Evolutionary conservation across 2,329 filamentous ascomycete genomes (phyloP), one percentile per base, ranked within the genome.

Genomic region (Penicillium sp.): DNA sequence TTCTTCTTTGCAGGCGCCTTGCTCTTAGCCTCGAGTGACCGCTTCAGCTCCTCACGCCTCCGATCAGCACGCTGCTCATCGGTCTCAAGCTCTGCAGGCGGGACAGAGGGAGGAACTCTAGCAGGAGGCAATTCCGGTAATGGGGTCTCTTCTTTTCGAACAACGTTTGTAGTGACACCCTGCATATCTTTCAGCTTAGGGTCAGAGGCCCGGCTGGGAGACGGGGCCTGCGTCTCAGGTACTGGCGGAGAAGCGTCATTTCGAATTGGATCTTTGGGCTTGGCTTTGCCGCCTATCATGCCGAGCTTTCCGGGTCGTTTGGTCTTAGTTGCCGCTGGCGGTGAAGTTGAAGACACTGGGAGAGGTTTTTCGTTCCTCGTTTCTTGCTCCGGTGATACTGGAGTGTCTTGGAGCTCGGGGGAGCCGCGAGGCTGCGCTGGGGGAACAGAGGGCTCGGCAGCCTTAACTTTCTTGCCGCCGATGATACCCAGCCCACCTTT

Each of bases 1-100:
- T 81, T 84, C 75, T 85, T 86, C 75, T 82, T 86, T 16, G 67
- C 74, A 9, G 78, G 76, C 49, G 75, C 79, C 59, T 81, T 82
- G 27, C 78, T 77, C 63, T 80, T 81, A 51, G 71, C 73, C 49
- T 79, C 79, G 14, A 84, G 63, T 40, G 80, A 73, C 16, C 79
- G 74, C 65, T 85, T 86, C 56, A 87, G 65, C 63, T 84, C 81
- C 47, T 81, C 76, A 11, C 84, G 74, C 60, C 80, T 85, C 50
- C 78, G 74, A 57, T 84, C 74, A 3, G 83, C 83, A 50, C 77
- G 79, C 53, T 86, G 78, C 56, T 82, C 74, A 9, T 79, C 78
- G 2, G 79, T 78, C 53, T 62, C 54, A 16, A 55, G 52, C 29
- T 59, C 54, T 53, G 49, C 27, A 29, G 56, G 52, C 27, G 52